Conservation (phyloP, 1,284 basidiomycete species). For the Microbotryomycetes sp. region DNA sequence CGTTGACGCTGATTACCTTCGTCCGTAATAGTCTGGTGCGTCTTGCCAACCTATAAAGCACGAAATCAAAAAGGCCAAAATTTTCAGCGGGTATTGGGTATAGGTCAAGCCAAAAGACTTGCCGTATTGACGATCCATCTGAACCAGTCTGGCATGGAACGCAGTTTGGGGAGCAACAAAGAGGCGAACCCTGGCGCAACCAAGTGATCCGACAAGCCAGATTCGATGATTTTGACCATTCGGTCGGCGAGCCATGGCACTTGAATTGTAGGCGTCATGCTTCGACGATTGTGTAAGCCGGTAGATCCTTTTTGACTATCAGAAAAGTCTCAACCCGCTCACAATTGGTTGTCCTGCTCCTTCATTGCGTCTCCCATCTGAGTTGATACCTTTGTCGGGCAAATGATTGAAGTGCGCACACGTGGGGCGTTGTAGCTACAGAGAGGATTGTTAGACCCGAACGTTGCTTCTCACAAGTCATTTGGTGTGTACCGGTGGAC, state of each 20-base stretch:
- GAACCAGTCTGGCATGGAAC: constrained; percentile 17
- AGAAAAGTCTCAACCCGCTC: no score
- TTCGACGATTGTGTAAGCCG: constrained; percentile 2
- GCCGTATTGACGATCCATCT: constrained; percentile 18
- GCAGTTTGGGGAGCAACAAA: constrained; percentile 11
- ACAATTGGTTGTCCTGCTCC: constrained; percentile 20
- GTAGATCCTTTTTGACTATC: no score
- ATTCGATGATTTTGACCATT: constrained; percentile 23
- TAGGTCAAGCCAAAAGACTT: neutral
- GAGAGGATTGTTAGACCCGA: neutral
- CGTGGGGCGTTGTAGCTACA: constrained; percentile 23
- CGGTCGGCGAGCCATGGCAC: constrained; percentile 14
- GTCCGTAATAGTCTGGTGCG: constrained; percentile 21
- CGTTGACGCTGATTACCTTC: constrained; percentile 12
- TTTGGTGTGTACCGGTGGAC: constrained; percentile 10
- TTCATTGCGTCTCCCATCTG: constrained; percentile 26
- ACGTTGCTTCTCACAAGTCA: neutral
- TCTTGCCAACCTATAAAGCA: constrained; percentile 14
- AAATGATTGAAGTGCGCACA: constrained; percentile 28
- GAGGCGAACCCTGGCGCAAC: constrained; percentile 18
- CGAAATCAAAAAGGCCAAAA: neutral
- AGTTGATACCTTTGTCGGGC: constrained; percentile 29
- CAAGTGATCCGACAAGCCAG: constrained; percentile 20
- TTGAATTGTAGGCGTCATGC: constrained; percentile 14
- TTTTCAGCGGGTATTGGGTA: neutral